Base-by-base conservation (phyloP, 148 eudicot species). In the Simmondsia chinensis region DNA sequence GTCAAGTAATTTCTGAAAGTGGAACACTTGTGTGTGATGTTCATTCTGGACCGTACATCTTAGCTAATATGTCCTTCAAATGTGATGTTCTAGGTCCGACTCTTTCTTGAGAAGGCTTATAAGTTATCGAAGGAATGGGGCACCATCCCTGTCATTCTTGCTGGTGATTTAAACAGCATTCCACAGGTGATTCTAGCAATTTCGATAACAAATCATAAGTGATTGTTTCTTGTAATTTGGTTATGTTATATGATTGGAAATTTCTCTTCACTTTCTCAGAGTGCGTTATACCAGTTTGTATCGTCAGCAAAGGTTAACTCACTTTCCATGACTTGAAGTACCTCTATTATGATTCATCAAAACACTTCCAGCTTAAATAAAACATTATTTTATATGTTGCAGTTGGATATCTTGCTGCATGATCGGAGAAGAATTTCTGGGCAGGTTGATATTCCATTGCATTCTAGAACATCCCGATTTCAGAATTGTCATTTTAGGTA, bases 81-180 rank as follows among this genome's bases (percentile, higher is more conserved):
- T 38, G 2, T 9, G 36, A 50, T 59, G 16, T 56, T 43, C 38
- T 48, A 81, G 89, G 44, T 81, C 19, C 80, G 83, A 15, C 46
- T 81, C 39, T 74, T 61, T 68, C 66, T 81, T 27, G 73, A 74
- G 62, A 65, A 64, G 75, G 93, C 93, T 20, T 68, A 70, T 41
- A 51, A 48, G 38, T 59, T 82, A 43, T 75, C 86, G 36, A 37
- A 63, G 41, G 69, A 60, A 43, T 82, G 86, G 86, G 93, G 86
- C 43, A 43, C 58, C 45, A 70, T 77, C 49, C 93, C 93, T 38
- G 59, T 71, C 43, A 45, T 82, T n/a, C 82, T 82, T 61, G 75
- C 77, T 64, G 93, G 93, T 33, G 93, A 82, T 64, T 55, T 69
- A 11, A 82, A 82, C 59, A 64, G 80, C 61, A 40, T 64, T 33